Evolutionary conservation across 768 basidiomycete genomes (phyloP).

Genomic region (Lentinula edodes): DNA sequence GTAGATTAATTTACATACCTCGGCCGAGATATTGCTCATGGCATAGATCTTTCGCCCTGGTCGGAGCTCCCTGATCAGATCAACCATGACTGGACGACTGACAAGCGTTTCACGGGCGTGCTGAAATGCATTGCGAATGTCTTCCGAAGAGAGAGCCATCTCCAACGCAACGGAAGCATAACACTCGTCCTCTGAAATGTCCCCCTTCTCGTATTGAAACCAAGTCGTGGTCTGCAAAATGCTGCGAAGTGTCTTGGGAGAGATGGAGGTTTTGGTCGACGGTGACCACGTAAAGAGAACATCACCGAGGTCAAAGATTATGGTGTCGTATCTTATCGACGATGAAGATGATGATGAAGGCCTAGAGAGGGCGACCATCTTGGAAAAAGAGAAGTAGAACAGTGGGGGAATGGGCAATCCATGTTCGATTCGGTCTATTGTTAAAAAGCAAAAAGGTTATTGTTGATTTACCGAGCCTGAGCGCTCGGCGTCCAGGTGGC

Average conservation of each 20-base stretch:
- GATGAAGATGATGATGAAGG: background rate
- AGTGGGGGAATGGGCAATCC: background rate
- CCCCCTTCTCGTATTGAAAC: conserved; percentile 50
- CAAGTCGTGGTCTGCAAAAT: conserved; percentile 43
- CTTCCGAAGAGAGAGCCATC: conserved; percentile 29
- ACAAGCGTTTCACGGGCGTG: conserved; percentile 43
- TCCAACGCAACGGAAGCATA: conserved; percentile 35
- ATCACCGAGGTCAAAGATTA: conserved; percentile 53
- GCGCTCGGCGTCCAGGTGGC: background rate
- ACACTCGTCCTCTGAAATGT: conserved; percentile 36
- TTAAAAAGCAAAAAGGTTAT: conserved; percentile 4
- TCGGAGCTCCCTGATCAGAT: conserved; percentile 42
- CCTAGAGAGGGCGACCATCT: conserved; percentile 1
- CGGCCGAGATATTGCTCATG: conserved; percentile 55
- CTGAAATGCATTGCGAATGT: conserved; percentile 39
- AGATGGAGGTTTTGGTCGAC: conserved; percentile 36
- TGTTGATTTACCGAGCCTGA: conserved; percentile 6
- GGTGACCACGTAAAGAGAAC: conserved; percentile 53
- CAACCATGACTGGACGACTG: conserved; percentile 38
- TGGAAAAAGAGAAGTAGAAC: background rate
- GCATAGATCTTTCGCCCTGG: conserved; percentile 37
- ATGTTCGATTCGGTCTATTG: background rate
- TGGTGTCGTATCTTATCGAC: conserved; percentile 17
- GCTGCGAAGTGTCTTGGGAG: conserved; percentile 30
- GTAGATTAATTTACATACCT: conserved; percentile 10